phyloP scores from a whole-genome alignment of 164 flowering plant species.

The Malania oleifera region DNA sequence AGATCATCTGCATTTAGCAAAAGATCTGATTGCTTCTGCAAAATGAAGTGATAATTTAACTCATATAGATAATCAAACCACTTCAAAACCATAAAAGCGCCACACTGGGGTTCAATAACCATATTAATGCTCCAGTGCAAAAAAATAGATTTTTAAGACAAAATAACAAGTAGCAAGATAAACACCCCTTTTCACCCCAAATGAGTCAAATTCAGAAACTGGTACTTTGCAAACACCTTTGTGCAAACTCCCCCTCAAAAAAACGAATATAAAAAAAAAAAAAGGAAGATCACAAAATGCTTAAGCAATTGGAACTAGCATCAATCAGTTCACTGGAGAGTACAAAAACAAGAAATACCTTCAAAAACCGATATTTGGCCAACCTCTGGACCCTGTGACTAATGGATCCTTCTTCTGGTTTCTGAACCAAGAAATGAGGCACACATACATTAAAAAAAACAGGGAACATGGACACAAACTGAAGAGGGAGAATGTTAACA shows the following conservation, averaged over 20 bases:
- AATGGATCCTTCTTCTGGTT: slow-evolving; percentile 97
- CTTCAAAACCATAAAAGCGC: background rate
- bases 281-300: too few relatives aligned
- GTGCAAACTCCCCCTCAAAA: too few relatives aligned
- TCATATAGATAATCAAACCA: background rate
- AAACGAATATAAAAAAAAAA: too few relatives aligned
- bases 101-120: slow-evolving; percentile 6
- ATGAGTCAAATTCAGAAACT: too few relatives aligned
- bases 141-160: too few relatives aligned
- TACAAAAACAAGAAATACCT: slow-evolving; percentile 33
- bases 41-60: slow-evolving; percentile 3
- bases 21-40: slow-evolving; percentile 95
- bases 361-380: slow-evolving; percentile 83
- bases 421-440: slow-evolving; percentile 35
- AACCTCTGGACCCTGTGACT: slow-evolving; percentile 87
- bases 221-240: too few relatives aligned
- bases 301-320: background rate
- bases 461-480: background rate
- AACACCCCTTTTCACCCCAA: too few relatives aligned
- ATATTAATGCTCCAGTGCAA: background rate
- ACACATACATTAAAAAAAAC: background rate
- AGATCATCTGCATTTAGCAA: slow-evolving; percentile 93
- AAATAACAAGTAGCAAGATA: too few relatives aligned
- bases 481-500: background rate
- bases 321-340: background rate